Evolutionary conservation across 140 eudicot genomes (phyloP).

Genomic region (Senecio squalidus): DNA sequence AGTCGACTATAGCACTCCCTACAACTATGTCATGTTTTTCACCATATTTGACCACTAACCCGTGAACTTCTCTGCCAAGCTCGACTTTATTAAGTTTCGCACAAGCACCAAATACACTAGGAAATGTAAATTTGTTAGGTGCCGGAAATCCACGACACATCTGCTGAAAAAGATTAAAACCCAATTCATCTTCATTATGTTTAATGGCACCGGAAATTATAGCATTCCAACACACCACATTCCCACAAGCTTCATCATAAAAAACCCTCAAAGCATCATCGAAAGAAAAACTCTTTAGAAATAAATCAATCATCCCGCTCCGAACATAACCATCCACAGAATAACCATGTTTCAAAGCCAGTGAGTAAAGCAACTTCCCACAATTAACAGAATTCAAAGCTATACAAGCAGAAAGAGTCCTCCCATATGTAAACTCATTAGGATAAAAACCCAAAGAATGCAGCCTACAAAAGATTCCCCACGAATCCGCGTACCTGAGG

Average conservation of each 20-base stretch:
- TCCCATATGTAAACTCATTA: conserved; percentile 63
- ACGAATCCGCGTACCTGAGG: conserved; percentile 40
- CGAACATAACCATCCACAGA: conserved; percentile 64
- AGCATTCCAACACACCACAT: conserved; percentile 91
- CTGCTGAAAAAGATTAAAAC: conserved; percentile 42
- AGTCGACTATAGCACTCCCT: conserved; percentile 33
- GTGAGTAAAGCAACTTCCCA: conserved; percentile 60
- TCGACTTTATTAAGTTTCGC: conserved; percentile 7
- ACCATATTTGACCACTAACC: conserved; percentile 29
- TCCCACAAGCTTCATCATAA: conserved; percentile 46
- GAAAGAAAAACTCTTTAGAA: conserved; percentile 35
- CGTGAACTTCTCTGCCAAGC: conserved; percentile 30
- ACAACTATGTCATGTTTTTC: conserved; percentile 22
- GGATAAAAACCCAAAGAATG: conserved; percentile 38
- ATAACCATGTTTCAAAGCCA: conserved; percentile 60
- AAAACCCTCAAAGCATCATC: conserved; percentile 71
- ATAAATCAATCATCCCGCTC: conserved; percentile 71
- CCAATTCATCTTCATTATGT: conserved; percentile 39
- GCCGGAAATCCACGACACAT: conserved; percentile 41
- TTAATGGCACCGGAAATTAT: conserved; percentile 74
- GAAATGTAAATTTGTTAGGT: conserved; percentile 47
- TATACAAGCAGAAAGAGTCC: conserved; percentile 66
- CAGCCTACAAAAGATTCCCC: conserved; percentile 60
- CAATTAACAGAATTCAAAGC: conserved; percentile 29
- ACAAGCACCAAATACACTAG: conserved; percentile 27